Conservation (phyloP, 169 alveolate species). For the Plasmodium ovale region DNA sequence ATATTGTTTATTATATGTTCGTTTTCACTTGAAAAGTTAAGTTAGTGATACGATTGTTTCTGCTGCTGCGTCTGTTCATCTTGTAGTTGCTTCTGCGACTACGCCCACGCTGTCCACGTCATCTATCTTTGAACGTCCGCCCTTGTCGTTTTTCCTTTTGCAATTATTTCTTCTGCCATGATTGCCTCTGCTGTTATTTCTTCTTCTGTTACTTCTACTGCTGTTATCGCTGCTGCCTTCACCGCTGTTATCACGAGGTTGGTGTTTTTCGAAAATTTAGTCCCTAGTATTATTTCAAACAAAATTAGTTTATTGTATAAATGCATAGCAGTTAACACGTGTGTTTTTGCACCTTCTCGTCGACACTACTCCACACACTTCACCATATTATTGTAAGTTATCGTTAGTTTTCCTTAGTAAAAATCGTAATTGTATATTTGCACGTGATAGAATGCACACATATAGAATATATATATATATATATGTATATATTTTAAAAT, state of each 20-base stretch:
- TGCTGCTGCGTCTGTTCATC: too few species aligned
- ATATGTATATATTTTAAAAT: too few species aligned
- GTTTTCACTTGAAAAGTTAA: conserved; percentile 38
- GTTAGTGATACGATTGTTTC: conserved; percentile 4
- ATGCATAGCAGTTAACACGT: conserved; percentile 31
- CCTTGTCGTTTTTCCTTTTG: too few species aligned
- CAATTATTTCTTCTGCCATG: too few species aligned
- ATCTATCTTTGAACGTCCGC: too few species aligned
- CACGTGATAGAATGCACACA: too few species aligned
- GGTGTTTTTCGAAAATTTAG: conserved; percentile 18
- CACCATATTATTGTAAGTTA: not conserved
- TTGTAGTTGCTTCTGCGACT: not conserved
- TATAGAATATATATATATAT: too few species aligned
- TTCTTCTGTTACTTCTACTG: not conserved
- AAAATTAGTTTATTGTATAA: conserved; percentile 25
- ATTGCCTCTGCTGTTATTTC: too few species aligned
- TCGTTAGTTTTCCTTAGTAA: not conserved
- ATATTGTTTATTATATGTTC: conserved; percentile 40
- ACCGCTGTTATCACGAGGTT: conserved; percentile 30
- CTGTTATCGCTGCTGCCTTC: not conserved
- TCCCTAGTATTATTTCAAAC: conserved; percentile 33
- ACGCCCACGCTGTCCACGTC: not conserved
- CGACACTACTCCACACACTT: not conserved
- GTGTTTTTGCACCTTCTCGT: not conserved
- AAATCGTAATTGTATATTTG: too few species aligned